Percentiles rank a stretch among this genome's conserved stretches.
Conservation (phyloP, 306 rosid species). For the Acmispon strigosus region DNA sequence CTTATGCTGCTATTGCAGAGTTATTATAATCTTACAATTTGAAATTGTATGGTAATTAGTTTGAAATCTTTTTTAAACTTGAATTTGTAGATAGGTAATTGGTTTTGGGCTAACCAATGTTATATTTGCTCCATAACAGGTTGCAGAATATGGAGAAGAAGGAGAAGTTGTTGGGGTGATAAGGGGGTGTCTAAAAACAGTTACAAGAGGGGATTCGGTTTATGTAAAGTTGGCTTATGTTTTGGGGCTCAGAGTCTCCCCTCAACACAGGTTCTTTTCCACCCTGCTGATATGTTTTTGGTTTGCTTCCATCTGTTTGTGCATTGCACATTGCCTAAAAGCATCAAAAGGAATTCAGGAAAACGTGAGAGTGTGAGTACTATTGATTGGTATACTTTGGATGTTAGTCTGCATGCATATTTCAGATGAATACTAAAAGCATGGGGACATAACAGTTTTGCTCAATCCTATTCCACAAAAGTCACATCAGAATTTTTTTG, state of each 20-base stretch:
- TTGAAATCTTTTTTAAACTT: not conserved
- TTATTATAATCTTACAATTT: not conserved
- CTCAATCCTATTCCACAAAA: not conserved
- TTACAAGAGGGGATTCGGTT: slow-evolving; percentile 48
- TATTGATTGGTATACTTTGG: not conserved
- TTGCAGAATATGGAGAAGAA: slow-evolving; percentile 77
- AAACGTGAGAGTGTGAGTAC: not conserved
- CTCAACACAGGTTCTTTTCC: slow-evolving; percentile 59
- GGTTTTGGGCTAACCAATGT: slow-evolving; percentile 7
- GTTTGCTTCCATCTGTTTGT: slow-evolving; percentile 21
- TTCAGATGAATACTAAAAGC: slow-evolving; percentile 13
- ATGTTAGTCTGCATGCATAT: slow-evolving; percentile 22
- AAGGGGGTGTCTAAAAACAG: slow-evolving; percentile 87
- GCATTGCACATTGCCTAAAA: slow-evolving; percentile 18
- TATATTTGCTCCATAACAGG: slow-evolving; percentile 32
- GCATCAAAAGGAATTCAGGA: slow-evolving; percentile 9
- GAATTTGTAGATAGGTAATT: not conserved
- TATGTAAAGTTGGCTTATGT: slow-evolving; percentile 69
- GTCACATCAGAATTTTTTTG: slow-evolving; percentile 24
- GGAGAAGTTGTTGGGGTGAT: slow-evolving; percentile 69
- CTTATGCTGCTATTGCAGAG: not conserved
- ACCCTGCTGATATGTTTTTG: slow-evolving; percentile 6
- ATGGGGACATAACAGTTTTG: slow-evolving; percentile 1
- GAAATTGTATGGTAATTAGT: not conserved
- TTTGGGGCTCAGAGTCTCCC: slow-evolving; percentile 89